Evolutionary conservation across 768 basidiomycete genomes (phyloP).

Genomic region (Mycena filopes): DNA sequence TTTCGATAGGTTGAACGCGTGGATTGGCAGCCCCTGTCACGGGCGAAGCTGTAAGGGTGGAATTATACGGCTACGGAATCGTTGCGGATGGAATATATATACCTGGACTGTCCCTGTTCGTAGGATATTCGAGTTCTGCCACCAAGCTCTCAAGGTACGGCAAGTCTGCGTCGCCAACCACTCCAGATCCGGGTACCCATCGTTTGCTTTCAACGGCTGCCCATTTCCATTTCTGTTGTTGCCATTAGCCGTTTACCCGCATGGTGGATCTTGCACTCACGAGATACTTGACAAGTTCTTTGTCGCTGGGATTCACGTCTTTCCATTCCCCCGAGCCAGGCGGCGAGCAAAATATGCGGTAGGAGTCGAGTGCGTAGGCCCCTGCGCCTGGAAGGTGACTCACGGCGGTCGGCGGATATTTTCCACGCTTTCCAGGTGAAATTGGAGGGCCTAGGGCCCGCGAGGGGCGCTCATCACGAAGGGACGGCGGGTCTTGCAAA

Average conservation of each 20-base stretch:
- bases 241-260: neutral
- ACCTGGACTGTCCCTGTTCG: neutral
- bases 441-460: conserved; percentile 33
- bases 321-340: conserved; percentile 66
- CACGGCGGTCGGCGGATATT: conserved; percentile 60
- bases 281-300: conserved; percentile 74
- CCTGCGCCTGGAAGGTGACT: conserved; percentile 75
- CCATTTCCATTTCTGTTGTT: conserved; percentile 78
- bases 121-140: conserved; percentile 45
- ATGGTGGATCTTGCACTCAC: conserved; percentile 50
- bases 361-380: conserved; percentile 79
- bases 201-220: conserved; percentile 61
- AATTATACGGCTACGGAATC: neutral
- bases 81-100: neutral
- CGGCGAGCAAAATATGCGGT: conserved; percentile 71
- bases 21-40: conserved; percentile 66
- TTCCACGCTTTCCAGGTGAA: conserved; percentile 33
- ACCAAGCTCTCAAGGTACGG: conserved; percentile 53
- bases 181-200: conserved; percentile 61
- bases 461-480: conserved; percentile 46
- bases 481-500: conserved; percentile 53
- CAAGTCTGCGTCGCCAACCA: conserved; percentile 47
- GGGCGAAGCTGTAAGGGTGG: conserved; percentile 25
- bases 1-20: conserved; percentile 66
- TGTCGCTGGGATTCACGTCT: conserved; percentile 69